Percentiles rank a stretch among this genome's conserved stretches.
Conservation (phyloP, 345 rosid species). For the Luvunga scandens region DNA sequence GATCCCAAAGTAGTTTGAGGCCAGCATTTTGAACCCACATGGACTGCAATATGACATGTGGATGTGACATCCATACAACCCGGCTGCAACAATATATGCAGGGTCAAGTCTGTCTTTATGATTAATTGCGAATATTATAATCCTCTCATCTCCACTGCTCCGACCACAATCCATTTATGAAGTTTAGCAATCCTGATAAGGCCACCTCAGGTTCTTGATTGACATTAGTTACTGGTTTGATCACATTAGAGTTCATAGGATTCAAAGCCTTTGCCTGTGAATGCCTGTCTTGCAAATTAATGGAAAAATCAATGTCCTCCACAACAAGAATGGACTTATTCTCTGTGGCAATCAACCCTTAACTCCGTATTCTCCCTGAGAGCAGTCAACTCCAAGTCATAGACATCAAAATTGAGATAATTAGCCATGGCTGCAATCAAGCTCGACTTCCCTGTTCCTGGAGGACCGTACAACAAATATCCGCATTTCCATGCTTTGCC, state of each 20-base stretch:
- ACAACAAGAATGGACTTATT: slow-evolving; percentile 31
- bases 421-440: slow-evolving; percentile 35
- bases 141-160: slow-evolving; percentile 34
- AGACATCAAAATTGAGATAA: slow-evolving; percentile 13
- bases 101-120: slow-evolving; percentile 28
- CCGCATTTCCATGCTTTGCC: slow-evolving; percentile 33
- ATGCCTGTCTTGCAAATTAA: slow-evolving; percentile 19
- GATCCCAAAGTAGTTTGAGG: slow-evolving; percentile 17
- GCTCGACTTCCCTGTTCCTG: slow-evolving; percentile 29
- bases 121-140: slow-evolving; percentile 34
- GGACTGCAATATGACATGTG: slow-evolving; percentile 30
- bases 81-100: slow-evolving; percentile 18
- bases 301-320: slow-evolving; percentile 32
- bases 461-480: slow-evolving; percentile 28
- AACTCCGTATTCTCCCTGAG: slow-evolving; percentile 20
- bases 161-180: slow-evolving; percentile 35
- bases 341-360: slow-evolving; percentile 24
- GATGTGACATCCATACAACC: slow-evolving; percentile 27
- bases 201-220: slow-evolving; percentile 8
- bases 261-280: background rate
- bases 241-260: background rate
- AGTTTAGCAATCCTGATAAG: slow-evolving; percentile 30
- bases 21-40: slow-evolving; percentile 21
- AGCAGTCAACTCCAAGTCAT: slow-evolving; percentile 29
- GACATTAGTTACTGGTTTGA: background rate